Base-by-base conservation (phyloP, 2,329 filamentous ascomycete genomes). In the Elsinoe batatas region DNA sequence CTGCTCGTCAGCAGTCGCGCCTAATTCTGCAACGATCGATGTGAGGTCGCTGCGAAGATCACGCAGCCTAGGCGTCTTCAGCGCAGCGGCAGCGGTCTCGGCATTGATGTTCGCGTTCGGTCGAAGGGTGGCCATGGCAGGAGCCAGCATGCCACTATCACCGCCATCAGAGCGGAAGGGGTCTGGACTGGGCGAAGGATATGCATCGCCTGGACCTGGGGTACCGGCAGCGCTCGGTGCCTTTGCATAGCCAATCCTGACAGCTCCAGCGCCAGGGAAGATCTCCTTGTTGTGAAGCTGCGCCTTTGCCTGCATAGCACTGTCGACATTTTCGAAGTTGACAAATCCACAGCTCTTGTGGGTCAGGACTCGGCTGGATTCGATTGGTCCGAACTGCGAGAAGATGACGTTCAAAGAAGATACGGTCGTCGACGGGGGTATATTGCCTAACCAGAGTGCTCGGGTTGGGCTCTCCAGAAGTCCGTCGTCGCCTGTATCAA, bases 341-440 rank as follows among this genome's bases (percentile, higher is more conserved):
- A 98, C 91, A 64, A 98, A 98, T 2, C 91, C 93, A 68, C 93
- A 98, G 72, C 95, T 97, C 78, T 98, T 98, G 76, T 98, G 90
- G 0, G 93, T 97, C 59, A 98, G 77, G 3, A 98, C 93, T 61
- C 93, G 82, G 26, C 89, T 91, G 3, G 91, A 96, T 61, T 93
- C 79, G 60, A 98, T 95, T 2, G 86, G 80, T 8, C 93, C 93
- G 62, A 93, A 95, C n/a, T 84, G 80, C 69, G 88, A 88, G 74
- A 98, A 98, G 74, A 97, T 95, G 61, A 94, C 90, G 57, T 89
- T 89, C 58, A 98, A 74, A 0, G 93, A 97, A 1, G 91, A 95
- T 10, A 93, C 91, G 0, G 93, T 98, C 1, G 93, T 98, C 2
- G 93, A 97, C 3, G 91, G 91, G 11, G 93, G 93, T 58, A 98